These are phyloP conservation scores for Fraxinus platypoda DNA, from an alignment of 305 asterid species.

Conservation along the genomic window DNA sequence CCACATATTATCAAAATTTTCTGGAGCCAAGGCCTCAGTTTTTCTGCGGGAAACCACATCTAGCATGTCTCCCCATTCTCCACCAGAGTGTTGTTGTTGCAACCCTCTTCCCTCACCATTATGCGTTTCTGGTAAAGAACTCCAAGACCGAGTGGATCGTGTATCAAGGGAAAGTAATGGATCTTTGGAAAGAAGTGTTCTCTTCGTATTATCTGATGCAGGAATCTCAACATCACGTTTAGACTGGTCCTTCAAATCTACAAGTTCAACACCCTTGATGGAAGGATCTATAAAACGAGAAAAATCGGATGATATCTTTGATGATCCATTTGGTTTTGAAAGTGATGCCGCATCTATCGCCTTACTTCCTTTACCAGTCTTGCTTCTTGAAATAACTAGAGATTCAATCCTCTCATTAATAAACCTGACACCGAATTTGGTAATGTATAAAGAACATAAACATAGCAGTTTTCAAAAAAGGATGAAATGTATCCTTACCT, in stretches of 20 bases:
- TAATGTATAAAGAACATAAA: slow-evolving; percentile 33
- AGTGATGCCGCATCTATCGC: slow-evolving; percentile 39
- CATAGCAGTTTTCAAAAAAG: slow-evolving; percentile 33
- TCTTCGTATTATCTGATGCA: slow-evolving; percentile 35
- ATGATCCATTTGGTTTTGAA: slow-evolving; percentile 45
- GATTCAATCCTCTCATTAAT: slow-evolving; percentile 92
- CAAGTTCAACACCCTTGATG: slow-evolving; percentile 86
- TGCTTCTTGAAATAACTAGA: slow-evolving; percentile 55
- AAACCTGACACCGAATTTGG: slow-evolving; percentile 63
- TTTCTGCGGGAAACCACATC: slow-evolving; percentile 79
- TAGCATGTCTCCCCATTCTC: slow-evolving; percentile 82
- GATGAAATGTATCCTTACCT: slow-evolving; percentile 43
- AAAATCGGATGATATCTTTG: slow-evolving; percentile 46
- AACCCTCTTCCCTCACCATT: slow-evolving; percentile 53
- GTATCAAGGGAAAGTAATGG: slow-evolving; percentile 85
- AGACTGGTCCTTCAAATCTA: slow-evolving; percentile 64
- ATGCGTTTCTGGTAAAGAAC: slow-evolving; percentile 54
- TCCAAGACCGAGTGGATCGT: slow-evolving; percentile 77
- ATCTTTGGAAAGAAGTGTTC: slow-evolving; percentile 58
- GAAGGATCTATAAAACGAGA: slow-evolving; percentile 61
- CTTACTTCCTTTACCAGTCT: slow-evolving; percentile 56
- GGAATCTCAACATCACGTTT: slow-evolving; percentile 34
- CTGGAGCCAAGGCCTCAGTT: slow-evolving; percentile 84
- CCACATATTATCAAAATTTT: slow-evolving; percentile 98
- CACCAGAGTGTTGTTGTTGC: slow-evolving; percentile 59